Evolutionary conservation across 352 stramenopile genomes (phyloP).

Genomic region (Globisporangium recalcitrans): DNA sequence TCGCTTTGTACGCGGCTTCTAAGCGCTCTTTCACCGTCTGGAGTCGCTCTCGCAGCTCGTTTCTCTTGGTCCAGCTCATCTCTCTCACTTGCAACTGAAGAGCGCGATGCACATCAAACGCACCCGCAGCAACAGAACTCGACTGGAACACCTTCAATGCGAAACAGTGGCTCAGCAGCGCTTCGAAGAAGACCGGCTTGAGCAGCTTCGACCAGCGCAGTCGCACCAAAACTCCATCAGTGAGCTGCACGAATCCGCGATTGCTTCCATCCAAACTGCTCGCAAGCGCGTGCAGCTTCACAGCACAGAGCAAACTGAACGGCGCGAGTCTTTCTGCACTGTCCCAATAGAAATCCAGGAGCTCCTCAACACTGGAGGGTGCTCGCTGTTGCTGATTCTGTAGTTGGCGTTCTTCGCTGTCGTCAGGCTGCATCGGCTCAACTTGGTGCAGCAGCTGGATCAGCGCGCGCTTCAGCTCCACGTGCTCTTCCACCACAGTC

Average conservation of each 20-base stretch:
- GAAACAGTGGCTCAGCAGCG: conserved; percentile 25
- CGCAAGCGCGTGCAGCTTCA: conserved; percentile 32
- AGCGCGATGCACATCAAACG: background rate
- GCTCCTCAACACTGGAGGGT: conserved; percentile 20
- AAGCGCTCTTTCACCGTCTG: background rate
- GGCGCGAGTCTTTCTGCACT: conserved; percentile 27
- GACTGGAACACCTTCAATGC: conserved; percentile 24
- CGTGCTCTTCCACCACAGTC: conserved; percentile 24
- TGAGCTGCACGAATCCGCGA: conserved; percentile 13
- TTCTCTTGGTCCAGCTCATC: background rate
- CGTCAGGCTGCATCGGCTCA: background rate
- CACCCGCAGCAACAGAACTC: background rate
- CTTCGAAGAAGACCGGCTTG: conserved; percentile 39
- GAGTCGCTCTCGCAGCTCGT: background rate
- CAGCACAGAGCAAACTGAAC: conserved; percentile 35
- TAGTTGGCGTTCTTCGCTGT: background rate
- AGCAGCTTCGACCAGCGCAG: conserved; percentile 37
- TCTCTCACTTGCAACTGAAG: conserved; percentile 4
- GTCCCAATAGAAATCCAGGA: conserved; percentile 42
- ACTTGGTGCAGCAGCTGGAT: conserved; percentile 23
- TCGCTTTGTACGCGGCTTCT: background rate
- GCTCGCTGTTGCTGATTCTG: background rate
- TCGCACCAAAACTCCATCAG: conserved; percentile 24
- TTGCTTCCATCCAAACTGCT: conserved; percentile 1
- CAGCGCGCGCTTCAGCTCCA: conserved; percentile 21